Evolutionary conservation across 495 filamentous ascomycete genomes (phyloP).

Genomic region (Baudoinia panamericana): DNA sequence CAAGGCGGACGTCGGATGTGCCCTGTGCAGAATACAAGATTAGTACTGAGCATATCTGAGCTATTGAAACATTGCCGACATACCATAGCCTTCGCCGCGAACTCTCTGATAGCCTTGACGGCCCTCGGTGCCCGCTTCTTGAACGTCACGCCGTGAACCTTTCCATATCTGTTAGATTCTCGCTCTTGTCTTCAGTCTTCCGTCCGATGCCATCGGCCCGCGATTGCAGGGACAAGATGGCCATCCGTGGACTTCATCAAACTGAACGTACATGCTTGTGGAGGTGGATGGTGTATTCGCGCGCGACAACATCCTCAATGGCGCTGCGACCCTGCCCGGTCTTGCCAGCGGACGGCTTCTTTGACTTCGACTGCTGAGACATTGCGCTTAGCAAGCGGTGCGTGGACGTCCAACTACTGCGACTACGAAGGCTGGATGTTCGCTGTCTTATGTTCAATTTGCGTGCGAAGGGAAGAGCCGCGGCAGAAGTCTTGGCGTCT

Average conservation of each 20-base stretch:
- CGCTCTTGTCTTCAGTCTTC: conserved; percentile 25
- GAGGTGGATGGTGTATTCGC: conserved; percentile 99
- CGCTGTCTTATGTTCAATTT: no score
- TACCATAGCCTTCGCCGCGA: conserved; percentile 92
- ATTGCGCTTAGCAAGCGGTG: conserved; percentile 7
- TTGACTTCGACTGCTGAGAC: conserved; percentile 23
- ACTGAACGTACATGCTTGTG: conserved; percentile 95
- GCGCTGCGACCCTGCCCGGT: conserved; percentile 58
- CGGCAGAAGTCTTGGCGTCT: no score
- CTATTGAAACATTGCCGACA: no score
- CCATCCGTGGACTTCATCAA: conserved; percentile 60
- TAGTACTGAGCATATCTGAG: conserved; percentile 6
- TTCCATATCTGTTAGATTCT: conserved; percentile 18
- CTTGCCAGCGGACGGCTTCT: conserved; percentile 58
- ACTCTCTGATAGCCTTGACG: conserved; percentile 97
- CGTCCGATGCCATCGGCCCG: conserved; percentile 29
- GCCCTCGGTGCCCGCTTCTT: conserved; percentile 98
- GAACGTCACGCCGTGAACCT: conserved; percentile 95
- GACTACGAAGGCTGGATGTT: no score
- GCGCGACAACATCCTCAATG: conserved; percentile 93
- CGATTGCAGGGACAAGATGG: conserved; percentile 12
- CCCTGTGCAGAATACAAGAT: conserved; percentile 55
- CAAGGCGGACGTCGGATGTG: conserved; percentile 92
- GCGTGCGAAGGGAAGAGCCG: no score
- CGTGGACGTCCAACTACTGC: no score